These are phyloP conservation scores for Solanum chiquidenum DNA, from an alignment of 257 asterid genomes.

Conservation along the genomic window DNA sequence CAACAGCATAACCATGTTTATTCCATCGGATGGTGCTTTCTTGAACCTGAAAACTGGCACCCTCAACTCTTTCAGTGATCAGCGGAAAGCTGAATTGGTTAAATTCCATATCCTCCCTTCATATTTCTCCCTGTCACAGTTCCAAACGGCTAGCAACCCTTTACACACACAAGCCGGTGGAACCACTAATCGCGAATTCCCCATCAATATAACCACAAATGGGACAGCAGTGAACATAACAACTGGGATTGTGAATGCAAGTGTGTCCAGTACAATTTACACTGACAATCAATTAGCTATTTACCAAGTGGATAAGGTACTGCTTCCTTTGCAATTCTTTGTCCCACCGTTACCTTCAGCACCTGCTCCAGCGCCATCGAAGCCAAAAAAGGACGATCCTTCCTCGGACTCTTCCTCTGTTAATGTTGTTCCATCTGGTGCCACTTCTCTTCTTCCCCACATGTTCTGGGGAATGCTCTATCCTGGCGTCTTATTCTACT, in stretches of 20 bases:
- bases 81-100: slow-evolving; percentile 25
- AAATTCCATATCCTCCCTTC: slow-evolving; percentile 36
- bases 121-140: slow-evolving; percentile 19
- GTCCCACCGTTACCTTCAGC: too few relatives aligned
- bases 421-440: too few relatives aligned
- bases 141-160: slow-evolving; percentile 40
- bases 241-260: slow-evolving; percentile 38
- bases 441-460: too few relatives aligned
- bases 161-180: slow-evolving; percentile 43
- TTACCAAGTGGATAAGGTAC: too few relatives aligned
- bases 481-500: too few relatives aligned
- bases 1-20: slow-evolving; percentile 32
- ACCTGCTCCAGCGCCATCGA: too few relatives aligned
- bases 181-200: slow-evolving; percentile 13
- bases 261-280: slow-evolving; percentile 24
- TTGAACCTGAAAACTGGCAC: slow-evolving; percentile 28
- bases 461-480: too few relatives aligned
- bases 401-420: too few relatives aligned
- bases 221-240: slow-evolving; percentile 34
- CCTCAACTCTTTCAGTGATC: slow-evolving; percentile 29
- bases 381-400: too few relatives aligned
- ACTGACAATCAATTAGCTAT: slow-evolving; percentile 30
- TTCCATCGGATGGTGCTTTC: slow-evolving; percentile 40
- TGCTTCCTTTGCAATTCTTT: too few relatives aligned
- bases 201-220: slow-evolving; percentile 30